A percentile compares a stretch with the other conserved stretches of the same genome.
phyloP scores from a whole-genome alignment of 257 asterid genomes.

The Solanum habrochaites region DNA sequence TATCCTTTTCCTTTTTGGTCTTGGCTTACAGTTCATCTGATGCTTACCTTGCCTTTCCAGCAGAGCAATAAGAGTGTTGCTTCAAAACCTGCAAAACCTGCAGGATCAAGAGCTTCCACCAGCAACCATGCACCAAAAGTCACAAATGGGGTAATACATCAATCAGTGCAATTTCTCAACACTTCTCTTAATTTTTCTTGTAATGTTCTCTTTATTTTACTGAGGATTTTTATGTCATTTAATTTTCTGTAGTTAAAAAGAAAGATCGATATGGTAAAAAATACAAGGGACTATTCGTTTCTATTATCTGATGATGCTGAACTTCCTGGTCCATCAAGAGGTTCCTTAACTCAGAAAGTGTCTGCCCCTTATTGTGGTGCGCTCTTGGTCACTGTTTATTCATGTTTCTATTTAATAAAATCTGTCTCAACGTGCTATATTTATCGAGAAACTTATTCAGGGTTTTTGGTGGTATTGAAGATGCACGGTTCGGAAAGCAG shows the following conservation, averaged over 20 bases:
- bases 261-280: conserved; percentile 62
- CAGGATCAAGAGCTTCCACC: conserved; percentile 27
- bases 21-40: neutral
- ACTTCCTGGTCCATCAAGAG: conserved; percentile 43
- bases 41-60: neutral
- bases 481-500: conserved; percentile 35
- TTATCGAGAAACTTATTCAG: conserved; percentile 59
- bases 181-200: neutral
- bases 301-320: conserved; percentile 73
- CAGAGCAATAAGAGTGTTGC: conserved; percentile 45
- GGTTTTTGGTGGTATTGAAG: conserved; percentile 71
- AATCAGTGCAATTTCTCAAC: neutral
- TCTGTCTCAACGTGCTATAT: conserved; percentile 14
- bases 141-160: conserved; percentile 42
- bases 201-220: neutral
- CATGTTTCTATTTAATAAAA: conserved; percentile 7
- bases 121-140: conserved; percentile 25
- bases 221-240: neutral
- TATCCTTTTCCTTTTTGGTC: neutral
- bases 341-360: conserved; percentile 31
- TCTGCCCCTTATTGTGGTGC: conserved; percentile 61
- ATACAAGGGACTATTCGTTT: conserved; percentile 87
- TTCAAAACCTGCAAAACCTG: conserved; percentile 28
- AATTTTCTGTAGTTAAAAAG: conserved; percentile 38
- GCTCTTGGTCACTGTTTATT: conserved; percentile 13